phyloP scores from a whole-genome alignment of 768 basidiomycete species.

The Leccinum pellstonianum region DNA sequence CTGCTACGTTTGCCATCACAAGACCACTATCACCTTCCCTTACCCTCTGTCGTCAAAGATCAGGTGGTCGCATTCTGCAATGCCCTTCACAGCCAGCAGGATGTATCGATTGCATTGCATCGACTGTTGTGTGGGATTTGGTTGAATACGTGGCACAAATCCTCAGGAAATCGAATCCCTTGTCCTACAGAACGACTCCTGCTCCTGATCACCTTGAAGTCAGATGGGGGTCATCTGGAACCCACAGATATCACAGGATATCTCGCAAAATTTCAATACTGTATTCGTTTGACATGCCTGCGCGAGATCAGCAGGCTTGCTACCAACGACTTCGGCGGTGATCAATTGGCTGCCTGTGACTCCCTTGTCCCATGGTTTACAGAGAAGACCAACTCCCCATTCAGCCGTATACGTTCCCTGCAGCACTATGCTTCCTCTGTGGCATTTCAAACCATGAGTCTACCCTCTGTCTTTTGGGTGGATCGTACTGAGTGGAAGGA shows the following conservation, averaged over 20 bases:
- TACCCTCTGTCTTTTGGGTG: neutral
- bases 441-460: neutral
- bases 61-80: too few relatives aligned
- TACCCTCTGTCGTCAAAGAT: neutral
- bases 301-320: neutral
- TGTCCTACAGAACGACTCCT: neutral
- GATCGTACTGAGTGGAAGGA: neutral
- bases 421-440: neutral
- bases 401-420: neutral
- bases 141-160: neutral
- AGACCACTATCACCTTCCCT: neutral
- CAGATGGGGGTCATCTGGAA: neutral
- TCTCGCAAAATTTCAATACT: neutral
- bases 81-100: too few relatives aligned
- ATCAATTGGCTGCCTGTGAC: neutral
- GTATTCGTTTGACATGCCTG: neutral
- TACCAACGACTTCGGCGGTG: neutral
- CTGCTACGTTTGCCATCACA: neutral
- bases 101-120: neutral
- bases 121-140: neutral
- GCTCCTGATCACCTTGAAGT: neutral
- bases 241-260: neutral
- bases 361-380: neutral
- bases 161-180: neutral
- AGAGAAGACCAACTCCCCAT: neutral